Percentiles rank a stretch among this genome's conserved stretches.
phyloP scores from a whole-genome alignment of 2,329 filamentous ascomycete species.

The Microdochium trichocladiopsis region DNA sequence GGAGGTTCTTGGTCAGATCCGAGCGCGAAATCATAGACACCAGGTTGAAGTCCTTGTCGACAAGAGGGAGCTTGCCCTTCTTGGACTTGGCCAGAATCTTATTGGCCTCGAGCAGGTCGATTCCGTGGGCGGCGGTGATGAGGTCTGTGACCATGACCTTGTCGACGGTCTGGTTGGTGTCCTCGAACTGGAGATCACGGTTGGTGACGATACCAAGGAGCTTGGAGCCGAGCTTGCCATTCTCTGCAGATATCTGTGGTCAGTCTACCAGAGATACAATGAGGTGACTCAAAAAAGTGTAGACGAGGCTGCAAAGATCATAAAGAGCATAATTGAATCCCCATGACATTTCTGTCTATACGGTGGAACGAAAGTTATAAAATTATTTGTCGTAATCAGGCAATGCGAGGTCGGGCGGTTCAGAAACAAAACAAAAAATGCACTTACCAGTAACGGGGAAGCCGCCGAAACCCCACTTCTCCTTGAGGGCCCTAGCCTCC shows the following conservation, averaged over 20 bases:
- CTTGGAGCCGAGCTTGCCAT: conserved; percentile 88
- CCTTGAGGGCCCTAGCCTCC: conserved; percentile 87
- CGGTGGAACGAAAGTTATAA: conserved; percentile 99
- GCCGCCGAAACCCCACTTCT: conserved; percentile 97
- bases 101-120: conserved; percentile 84
- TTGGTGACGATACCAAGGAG: conserved; percentile 96
- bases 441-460: conserved; percentile 96
- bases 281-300: conserved; percentile 2
- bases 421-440: conserved; percentile 8
- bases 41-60: conserved; percentile 76
- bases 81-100: conserved; percentile 88
- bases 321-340: conserved; percentile 56
- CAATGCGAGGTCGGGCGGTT: conserved; percentile 22
- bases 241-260: conserved; percentile 52
- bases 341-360: conserved; percentile 82
- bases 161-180: conserved; percentile 67
- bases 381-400: conserved; percentile 74
- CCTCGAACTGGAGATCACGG: conserved; percentile 96
- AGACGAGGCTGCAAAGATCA: conserved; percentile 24
- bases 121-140: conserved; percentile 76
- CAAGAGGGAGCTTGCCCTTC: conserved; percentile 96
- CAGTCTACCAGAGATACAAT: conserved; percentile 20
- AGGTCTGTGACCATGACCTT: conserved; percentile 95
- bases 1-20: conserved; percentile 96
- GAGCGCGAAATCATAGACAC: conserved; percentile 90